Conservation (phyloP, 495 filamentous ascomycete genomes). For the Xylaria castorea region DNA sequence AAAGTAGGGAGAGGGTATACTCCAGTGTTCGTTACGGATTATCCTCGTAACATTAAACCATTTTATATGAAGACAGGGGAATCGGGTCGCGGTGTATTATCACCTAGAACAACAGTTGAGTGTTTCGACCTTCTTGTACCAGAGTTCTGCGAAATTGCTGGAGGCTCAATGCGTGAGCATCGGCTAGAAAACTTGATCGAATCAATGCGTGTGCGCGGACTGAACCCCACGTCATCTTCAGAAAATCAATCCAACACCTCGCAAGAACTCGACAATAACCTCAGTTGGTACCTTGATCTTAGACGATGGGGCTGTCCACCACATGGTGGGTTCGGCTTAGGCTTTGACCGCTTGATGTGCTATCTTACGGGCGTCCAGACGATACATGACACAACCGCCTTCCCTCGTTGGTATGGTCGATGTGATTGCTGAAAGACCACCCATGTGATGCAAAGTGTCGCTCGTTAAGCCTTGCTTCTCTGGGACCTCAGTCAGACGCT, state of each 20-base stretch:
- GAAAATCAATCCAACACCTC: constrained; percentile 21
- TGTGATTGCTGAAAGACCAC: constrained; percentile 76
- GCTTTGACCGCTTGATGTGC: constrained; percentile 87
- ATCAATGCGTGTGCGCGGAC: constrained; percentile 72
- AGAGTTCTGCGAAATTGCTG: constrained; percentile 85
- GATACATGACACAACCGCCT: constrained; percentile 85
- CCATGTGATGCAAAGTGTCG: constrained; percentile 39
- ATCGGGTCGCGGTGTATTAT: constrained; percentile 13
- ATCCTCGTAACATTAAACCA: constrained; percentile 83
- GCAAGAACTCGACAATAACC: constrained; percentile 50
- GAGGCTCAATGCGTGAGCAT: constrained; percentile 94
- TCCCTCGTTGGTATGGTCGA: constrained; percentile 88
- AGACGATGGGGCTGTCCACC: constrained; percentile 91
- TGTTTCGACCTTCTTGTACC: constrained; percentile 97
- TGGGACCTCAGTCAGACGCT: constrained; percentile 38
- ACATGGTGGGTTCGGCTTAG: constrained; percentile 95
- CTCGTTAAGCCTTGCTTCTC: constrained; percentile 50
- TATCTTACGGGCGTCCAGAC: constrained; percentile 86
- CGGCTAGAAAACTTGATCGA: constrained; percentile 71
- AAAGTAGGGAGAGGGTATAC: constrained; percentile 60
- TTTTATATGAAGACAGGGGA: constrained; percentile 82
- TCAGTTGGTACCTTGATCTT: constrained; percentile 95
- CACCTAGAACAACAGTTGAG: constrained; percentile 70
- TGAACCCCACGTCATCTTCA: constrained; percentile 17
- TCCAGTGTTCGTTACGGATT: constrained; percentile 93